phyloP scores from a whole-genome alignment of 2,329 filamentous ascomycete species.

The Onygena corvina region DNA sequence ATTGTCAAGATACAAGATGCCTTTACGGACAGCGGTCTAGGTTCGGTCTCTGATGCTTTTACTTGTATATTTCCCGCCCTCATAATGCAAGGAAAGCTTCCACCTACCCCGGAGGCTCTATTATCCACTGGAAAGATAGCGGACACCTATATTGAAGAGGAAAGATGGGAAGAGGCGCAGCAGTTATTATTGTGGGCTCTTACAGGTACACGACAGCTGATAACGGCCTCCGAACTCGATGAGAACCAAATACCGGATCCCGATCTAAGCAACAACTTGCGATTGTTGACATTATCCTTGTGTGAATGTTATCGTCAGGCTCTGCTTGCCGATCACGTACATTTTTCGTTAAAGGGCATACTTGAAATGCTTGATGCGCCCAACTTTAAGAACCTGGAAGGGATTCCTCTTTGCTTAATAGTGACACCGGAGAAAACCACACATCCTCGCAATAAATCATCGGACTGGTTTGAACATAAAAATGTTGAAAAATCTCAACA shows the following conservation, averaged over 20 bases:
- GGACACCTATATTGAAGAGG: neutral
- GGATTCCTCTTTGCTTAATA: neutral
- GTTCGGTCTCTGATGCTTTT: slow-evolving; percentile 24
- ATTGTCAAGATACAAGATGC: slow-evolving; percentile 19
- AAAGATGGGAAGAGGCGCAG: neutral
- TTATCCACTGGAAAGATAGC: neutral
- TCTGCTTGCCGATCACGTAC: neutral
- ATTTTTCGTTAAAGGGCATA: neutral
- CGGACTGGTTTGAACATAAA: too few relatives aligned
- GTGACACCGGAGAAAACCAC: too few relatives aligned
- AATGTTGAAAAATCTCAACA: neutral
- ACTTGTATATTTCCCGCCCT: slow-evolving; percentile 23
- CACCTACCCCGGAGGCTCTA: neutral
- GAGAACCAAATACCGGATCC: neutral
- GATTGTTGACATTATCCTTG: neutral
- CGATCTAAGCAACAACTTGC: neutral
- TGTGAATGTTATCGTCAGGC: neutral
- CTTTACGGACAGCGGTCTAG: slow-evolving; percentile 20
- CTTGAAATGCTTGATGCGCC: neutral
- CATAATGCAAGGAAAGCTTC: slow-evolving; percentile 9
- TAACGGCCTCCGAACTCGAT: neutral
- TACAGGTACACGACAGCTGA: neutral
- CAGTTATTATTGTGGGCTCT: neutral
- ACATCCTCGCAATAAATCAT: too few relatives aligned
- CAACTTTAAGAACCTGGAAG: neutral